Conservation (phyloP, 2,329 filamentous ascomycete species). For the Clonostachys sp. region DNA sequence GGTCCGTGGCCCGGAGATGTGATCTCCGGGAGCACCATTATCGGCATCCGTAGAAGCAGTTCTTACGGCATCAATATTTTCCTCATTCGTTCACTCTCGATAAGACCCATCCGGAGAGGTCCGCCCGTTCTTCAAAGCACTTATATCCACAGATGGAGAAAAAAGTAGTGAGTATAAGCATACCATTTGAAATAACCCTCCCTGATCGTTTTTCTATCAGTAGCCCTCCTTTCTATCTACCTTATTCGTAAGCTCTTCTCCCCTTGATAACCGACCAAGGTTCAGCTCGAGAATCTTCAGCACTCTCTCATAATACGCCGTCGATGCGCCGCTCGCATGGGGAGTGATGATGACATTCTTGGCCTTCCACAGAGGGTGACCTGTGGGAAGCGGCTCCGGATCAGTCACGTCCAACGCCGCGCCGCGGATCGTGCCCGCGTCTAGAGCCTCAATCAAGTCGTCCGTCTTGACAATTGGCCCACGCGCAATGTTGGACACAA, state of each 20-base stretch:
- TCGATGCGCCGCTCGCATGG: slow-evolving; percentile 38
- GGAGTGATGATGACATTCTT: slow-evolving; percentile 63
- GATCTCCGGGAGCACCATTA: no score
- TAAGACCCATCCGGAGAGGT: no score
- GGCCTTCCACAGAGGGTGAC: slow-evolving; percentile 65
- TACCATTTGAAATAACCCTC: background rate
- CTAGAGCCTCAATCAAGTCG: slow-evolving; percentile 58
- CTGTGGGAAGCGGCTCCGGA: slow-evolving; percentile 68
- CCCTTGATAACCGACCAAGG: slow-evolving; percentile 27
- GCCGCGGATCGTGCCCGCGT: slow-evolving; percentile 41
- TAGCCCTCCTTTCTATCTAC: slow-evolving; percentile 28
- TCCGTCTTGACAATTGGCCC: slow-evolving; percentile 44
- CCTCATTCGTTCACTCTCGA: no score
- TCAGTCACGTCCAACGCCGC: slow-evolving; percentile 77
- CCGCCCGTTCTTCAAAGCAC: no score
- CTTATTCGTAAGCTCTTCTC: slow-evolving; percentile 29
- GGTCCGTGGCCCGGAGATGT: no score
- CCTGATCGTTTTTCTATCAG: slow-evolving; percentile 1
- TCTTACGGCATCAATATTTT: no score
- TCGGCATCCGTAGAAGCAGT: no score
- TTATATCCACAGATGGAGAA: no score
- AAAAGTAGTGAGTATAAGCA: no score
- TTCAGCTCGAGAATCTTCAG: slow-evolving; percentile 37
- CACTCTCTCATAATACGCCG: slow-evolving; percentile 30
- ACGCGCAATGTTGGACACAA: slow-evolving; percentile 68